Conservation (phyloP, 2,329 filamentous ascomycete genomes). For the Venturia asperata region DNA sequence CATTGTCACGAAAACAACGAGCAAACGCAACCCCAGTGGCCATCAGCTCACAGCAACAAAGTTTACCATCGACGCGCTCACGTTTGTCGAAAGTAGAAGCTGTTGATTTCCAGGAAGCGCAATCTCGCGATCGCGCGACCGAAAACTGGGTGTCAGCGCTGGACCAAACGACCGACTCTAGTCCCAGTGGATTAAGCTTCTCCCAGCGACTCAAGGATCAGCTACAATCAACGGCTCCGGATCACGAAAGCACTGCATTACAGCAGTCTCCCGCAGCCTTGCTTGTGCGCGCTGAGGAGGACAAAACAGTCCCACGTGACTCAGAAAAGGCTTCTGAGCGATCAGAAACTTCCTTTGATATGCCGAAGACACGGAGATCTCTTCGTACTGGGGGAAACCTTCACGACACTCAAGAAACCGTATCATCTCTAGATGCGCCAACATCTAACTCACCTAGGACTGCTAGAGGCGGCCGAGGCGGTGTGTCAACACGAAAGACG, state of each 20-base stretch:
- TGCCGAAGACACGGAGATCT: constrained; percentile 18
- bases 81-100: neutral
- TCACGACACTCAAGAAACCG: neutral
- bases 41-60: constrained; percentile 5
- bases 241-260: neutral
- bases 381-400: neutral
- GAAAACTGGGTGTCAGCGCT: constrained; percentile 7
- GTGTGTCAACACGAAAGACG: constrained; percentile 6
- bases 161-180: constrained; percentile 3
- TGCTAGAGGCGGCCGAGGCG: constrained; percentile 10
- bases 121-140: constrained; percentile 6
- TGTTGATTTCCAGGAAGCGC: constrained; percentile 13
- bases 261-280: constrained; percentile 3
- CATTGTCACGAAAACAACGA: neutral
- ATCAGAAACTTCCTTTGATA: constrained; percentile 12
- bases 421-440: neutral
- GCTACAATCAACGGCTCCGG: neutral
- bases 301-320: constrained; percentile 11
- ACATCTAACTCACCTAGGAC: neutral
- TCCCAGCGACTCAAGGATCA: constrained; percentile 8
- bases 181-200: neutral
- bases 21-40: neutral
- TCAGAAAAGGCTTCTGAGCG: constrained; percentile 1
- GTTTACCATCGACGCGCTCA: constrained; percentile 4
- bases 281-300: neutral